A percentile compares a stretch with the other conserved stretches of the same genome.
These are phyloP conservation scores for Cutaneotrichosporon mucoides DNA, from an alignment of 1,284 basidiomycete species.

Conservation along the genomic window DNA sequence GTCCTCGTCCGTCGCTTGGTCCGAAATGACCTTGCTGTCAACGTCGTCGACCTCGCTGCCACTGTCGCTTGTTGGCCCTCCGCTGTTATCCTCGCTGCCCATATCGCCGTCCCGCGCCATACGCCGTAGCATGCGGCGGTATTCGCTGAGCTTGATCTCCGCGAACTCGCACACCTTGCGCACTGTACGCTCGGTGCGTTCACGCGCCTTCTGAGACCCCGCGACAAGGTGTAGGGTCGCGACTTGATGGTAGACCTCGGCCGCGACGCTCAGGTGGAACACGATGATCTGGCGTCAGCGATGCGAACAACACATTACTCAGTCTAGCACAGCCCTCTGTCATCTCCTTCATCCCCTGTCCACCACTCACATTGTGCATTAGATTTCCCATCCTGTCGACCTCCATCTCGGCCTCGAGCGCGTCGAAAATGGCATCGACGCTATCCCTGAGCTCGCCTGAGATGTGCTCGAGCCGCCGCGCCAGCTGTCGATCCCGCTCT, in stretches of 20 bases:
- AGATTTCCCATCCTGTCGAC: neutral
- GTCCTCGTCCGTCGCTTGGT: neutral
- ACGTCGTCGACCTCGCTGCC: neutral
- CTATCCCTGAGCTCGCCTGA: neutral
- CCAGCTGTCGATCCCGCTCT: neutral
- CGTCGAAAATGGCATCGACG: conserved; percentile 1
- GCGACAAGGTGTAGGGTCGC: neutral
- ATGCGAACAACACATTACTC: too few species aligned
- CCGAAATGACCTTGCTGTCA: neutral
- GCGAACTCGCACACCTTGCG: conserved; percentile 2
- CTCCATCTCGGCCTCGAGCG: neutral
- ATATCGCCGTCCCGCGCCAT: neutral
- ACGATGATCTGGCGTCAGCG: neutral
- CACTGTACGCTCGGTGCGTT: neutral
- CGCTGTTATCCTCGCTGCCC: too few species aligned
- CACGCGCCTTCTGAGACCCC: neutral
- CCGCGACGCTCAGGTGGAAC: neutral
- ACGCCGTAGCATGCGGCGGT: neutral
- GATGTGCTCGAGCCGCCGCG: neutral
- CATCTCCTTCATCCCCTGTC: neutral
- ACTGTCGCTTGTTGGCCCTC: too few species aligned
- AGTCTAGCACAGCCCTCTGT: neutral
- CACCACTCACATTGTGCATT: neutral
- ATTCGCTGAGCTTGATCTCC: conserved; percentile 1
- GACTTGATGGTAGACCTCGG: conserved; percentile 1